Percentiles rank a stretch among this genome's conserved stretches.
Conservation (phyloP, 768 basidiomycete genomes). For the Paxillus ammoniavirescens region DNA sequence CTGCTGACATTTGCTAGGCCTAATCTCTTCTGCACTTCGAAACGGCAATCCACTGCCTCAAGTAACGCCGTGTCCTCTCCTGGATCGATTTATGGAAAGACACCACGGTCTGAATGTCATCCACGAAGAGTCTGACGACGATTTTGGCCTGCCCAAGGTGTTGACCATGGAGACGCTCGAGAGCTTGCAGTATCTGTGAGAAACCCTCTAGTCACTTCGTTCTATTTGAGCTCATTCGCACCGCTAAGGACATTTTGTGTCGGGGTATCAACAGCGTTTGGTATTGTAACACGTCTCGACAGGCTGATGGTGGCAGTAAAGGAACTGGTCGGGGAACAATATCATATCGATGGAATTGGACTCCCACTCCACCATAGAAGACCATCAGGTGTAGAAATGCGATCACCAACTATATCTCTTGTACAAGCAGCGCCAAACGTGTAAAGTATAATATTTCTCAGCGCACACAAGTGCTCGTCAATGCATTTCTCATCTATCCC, state of each 20-base stretch:
- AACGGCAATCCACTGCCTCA: conserved; percentile 79
- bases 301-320: conserved; percentile 78
- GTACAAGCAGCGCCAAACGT: not conserved
- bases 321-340: conserved; percentile 84
- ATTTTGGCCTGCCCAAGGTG: conserved; percentile 68
- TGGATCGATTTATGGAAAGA: conserved; percentile 44
- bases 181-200: conserved; percentile 78
- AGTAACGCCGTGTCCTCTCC: conserved; percentile 75
- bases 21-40: conserved; percentile 75
- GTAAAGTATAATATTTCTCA: not conserved
- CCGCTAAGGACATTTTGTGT: conserved; percentile 61
- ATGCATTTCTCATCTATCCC: not conserved
- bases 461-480: not conserved
- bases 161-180: conserved; percentile 72
- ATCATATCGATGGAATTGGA: conserved; percentile 75
- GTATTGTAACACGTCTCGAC: conserved; percentile 72
- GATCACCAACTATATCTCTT: conserved; percentile 30
- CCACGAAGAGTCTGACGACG: conserved; percentile 68
- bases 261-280: conserved; percentile 66
- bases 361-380: conserved; percentile 21
- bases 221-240: conserved; percentile 3
- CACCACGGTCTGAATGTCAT: conserved; percentile 66
- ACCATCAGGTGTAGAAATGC: conserved; percentile 27
- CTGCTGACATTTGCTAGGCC: conserved; percentile 39
- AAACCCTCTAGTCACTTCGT: conserved; percentile 14